Evolutionary conservation across 768 basidiomycete genomes (phyloP).

Genomic region (Serendipita sp.): DNA sequence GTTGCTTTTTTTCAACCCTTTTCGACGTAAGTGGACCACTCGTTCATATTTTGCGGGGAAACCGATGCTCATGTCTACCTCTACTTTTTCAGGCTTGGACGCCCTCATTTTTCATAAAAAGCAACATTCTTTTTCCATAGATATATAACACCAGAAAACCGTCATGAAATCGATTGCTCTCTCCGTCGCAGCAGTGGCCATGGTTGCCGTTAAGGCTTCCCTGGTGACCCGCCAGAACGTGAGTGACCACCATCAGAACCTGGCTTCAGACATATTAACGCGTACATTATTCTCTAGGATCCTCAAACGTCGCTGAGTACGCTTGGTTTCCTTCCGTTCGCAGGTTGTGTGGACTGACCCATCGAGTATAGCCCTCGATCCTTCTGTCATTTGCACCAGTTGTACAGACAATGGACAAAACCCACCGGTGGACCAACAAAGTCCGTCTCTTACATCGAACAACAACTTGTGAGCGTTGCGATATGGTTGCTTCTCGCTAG

Average conservation of each 20-base stretch:
- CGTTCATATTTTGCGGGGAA: neutral
- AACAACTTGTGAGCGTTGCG: slow-evolving; percentile 1
- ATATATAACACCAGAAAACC: neutral
- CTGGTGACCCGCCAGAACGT: neutral
- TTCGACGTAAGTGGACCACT: neutral
- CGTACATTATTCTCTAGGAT: neutral
- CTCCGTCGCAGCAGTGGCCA: neutral
- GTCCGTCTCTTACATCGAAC: neutral
- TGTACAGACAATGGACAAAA: slow-evolving; percentile 5
- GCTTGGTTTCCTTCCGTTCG: neutral
- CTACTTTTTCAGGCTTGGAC: neutral
- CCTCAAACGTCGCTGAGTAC: neutral
- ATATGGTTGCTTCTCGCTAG: neutral
- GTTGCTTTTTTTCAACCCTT: neutral
- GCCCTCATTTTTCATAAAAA: neutral
- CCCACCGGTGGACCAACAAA: slow-evolving; percentile 1
- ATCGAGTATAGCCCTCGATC: neutral
- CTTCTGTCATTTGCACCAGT: neutral
- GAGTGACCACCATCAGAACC: neutral
- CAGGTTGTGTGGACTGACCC: neutral
- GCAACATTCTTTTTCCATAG: slow-evolving; percentile 5
- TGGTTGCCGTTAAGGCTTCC: neutral
- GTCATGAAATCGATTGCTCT: slow-evolving; percentile 1
- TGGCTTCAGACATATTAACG: neutral
- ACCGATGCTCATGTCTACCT: neutral